A percentile compares a stretch with the other conserved stretches of the same genome.
phyloP scores from a whole-genome alignment of 2,329 filamentous ascomycete species.

The Triangularia verruculosa region DNA sequence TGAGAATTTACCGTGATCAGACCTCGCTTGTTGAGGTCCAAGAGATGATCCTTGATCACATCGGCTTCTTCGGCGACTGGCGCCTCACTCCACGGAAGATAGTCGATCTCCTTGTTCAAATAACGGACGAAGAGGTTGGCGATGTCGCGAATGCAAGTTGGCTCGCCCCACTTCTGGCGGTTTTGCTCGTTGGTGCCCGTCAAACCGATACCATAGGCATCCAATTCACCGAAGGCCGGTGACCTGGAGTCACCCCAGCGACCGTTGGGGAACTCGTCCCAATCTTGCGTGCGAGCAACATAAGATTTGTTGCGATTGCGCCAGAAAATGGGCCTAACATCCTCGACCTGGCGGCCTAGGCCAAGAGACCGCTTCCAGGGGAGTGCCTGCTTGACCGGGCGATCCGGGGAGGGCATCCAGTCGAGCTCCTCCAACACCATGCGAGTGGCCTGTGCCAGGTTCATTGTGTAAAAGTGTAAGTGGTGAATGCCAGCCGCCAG shows the following conservation, averaged over 20 bases:
- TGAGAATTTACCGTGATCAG: slow-evolving; percentile 97
- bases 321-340: slow-evolving; percentile 98
- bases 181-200: slow-evolving; percentile 96
- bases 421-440: slow-evolving; percentile 90
- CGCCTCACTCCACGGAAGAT: slow-evolving; percentile 90
- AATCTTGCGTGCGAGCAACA: slow-evolving; percentile 90
- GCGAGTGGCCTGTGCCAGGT: slow-evolving; percentile 87
- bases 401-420: slow-evolving; percentile 72
- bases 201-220: slow-evolving; percentile 89
- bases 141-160: slow-evolving; percentile 74
- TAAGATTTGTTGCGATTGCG: slow-evolving; percentile 95
- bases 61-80: slow-evolving; percentile 81
- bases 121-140: slow-evolving; percentile 82
- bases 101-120: slow-evolving; percentile 74
- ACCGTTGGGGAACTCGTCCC: slow-evolving; percentile 98
- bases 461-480: slow-evolving; percentile 99
- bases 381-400: slow-evolving; percentile 81
- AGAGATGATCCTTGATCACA: slow-evolving; percentile 70
- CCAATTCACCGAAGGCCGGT: slow-evolving; percentile 91
- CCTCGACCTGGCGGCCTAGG: slow-evolving; percentile 83
- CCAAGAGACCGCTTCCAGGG: slow-evolving; percentile 96
- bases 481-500: slow-evolving; percentile 79
- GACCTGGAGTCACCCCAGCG: slow-evolving; percentile 97
- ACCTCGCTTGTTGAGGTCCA: slow-evolving; percentile 80
- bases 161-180: slow-evolving; percentile 90